Base-by-base conservation (phyloP, 139 green algal genomes). In the Chlamydomonas applanata region DNA sequence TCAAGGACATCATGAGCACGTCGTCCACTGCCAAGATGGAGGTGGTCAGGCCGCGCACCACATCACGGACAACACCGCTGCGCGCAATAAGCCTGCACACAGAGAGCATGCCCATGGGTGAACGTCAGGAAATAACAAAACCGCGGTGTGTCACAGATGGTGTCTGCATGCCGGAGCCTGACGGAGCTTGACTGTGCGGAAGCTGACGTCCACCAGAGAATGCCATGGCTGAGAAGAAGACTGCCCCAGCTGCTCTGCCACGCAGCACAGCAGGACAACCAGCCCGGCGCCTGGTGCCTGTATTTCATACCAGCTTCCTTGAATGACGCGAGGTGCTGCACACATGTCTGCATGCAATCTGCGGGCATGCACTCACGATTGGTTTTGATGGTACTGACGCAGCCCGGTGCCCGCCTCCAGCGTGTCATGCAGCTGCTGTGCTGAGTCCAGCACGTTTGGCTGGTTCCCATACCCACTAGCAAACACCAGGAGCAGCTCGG, bases 321-420 rank as follows among this genome's bases (percentile, higher is more conserved):
- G n/a, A n/a, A n/a, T n/a, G n/a, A n/a, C n/a, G n/a, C n/a, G n/a
- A n/a, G n/a, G n/a, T n/a, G n/a, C n/a, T n/a, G n/a, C n/a, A n/a
- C n/a, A n/a, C n/a, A n/a, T n/a, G n/a, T n/a, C n/a, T n/a, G n/a
- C n/a, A n/a, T n/a, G n/a, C n/a, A 54, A 3, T 25, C 63, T 11
- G 7, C 9, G 2, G 1, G 30, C 30, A 1, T 2, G 5, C 2
- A 44, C 69, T 61, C 24, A 85, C 79, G 54, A 77, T 35, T 85
- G 79, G 67, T 86, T 82, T 7, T 40, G 56, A 49, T 73, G 67
- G 61, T 80, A 86, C 60, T 86, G 80, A 3, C 72, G 71, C 66
- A 80, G 72, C 0, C 59, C 24, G 3, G 61, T 67, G 14, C 61
- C 72, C 20, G 62, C n/a, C 14, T 69, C 22, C 16, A 56, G 45